These are phyloP conservation scores for Auricularia cornea DNA, from an alignment of 768 basidiomycete species.

Conservation along the genomic window DNA sequence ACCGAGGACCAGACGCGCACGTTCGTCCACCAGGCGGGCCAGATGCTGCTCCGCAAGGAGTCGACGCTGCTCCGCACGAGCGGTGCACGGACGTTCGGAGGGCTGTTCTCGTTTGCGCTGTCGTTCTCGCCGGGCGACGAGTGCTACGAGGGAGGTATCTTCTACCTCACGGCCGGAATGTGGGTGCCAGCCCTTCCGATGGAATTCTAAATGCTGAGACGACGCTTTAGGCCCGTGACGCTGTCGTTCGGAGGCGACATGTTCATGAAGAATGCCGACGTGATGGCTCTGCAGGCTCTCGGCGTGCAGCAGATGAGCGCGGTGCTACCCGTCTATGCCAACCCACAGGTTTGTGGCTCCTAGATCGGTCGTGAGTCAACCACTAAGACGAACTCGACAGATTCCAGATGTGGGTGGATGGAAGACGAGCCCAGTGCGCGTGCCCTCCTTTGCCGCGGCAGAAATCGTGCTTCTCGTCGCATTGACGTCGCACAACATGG, in stretches of 20 bases:
- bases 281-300: background rate
- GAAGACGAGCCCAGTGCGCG: constrained; percentile 27
- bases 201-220: background rate
- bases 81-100: background rate
- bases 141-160: background rate
- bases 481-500: constrained; percentile 59
- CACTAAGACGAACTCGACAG: background rate
- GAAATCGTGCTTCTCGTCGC: constrained; percentile 70
- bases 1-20: constrained; percentile 16
- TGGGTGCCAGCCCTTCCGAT: background rate
- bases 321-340: background rate
- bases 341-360: background rate
- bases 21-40: background rate
- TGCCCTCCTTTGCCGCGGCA: constrained; percentile 55
- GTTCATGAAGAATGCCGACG: background rate
- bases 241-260: background rate
- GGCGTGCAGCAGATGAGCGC: background rate
- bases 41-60: background rate
- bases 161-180: background rate
- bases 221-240: background rate
- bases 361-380: background rate
- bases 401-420: background rate
- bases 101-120: background rate
- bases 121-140: background rate
- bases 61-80: background rate